phyloP scores from a whole-genome alignment of 1,139 yeast genomes.

The Hansenula sp. region DNA sequence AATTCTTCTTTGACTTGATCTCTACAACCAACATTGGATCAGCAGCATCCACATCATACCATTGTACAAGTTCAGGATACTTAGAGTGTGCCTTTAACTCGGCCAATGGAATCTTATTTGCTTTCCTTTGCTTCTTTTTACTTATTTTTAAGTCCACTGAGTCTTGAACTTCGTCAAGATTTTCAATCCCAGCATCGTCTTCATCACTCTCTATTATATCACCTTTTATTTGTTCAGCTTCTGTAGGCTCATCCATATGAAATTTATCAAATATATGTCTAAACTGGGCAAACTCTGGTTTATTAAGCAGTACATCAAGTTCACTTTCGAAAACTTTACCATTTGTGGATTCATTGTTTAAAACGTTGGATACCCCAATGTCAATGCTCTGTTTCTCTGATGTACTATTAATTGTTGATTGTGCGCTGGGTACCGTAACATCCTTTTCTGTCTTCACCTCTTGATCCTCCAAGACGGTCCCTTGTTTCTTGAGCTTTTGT shows the following conservation, averaged over 20 bases:
- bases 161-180: slow-evolving; percentile 18
- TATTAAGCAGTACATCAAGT: slow-evolving; percentile 25
- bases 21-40: slow-evolving; percentile 69
- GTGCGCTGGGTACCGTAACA: not conserved
- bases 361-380: not conserved
- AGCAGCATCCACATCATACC: slow-evolving; percentile 82
- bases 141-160: slow-evolving; percentile 22
- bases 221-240: slow-evolving; percentile 23
- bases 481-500: slow-evolving; percentile 44
- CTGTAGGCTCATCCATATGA: slow-evolving; percentile 22
- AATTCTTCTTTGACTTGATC: slow-evolving; percentile 64
- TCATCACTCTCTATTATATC: slow-evolving; percentile 32
- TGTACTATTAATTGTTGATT: not conserved
- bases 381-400: not conserved
- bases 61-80: slow-evolving; percentile 75
- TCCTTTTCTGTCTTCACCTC: slow-evolving; percentile 3
- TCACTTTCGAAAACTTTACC: slow-evolving; percentile 21
- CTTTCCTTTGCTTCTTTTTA: slow-evolving; percentile 44
- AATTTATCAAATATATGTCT: slow-evolving; percentile 41
- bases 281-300: slow-evolving; percentile 40
- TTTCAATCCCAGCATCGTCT: slow-evolving; percentile 26
- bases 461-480: not conserved
- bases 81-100: slow-evolving; percentile 56
- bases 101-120: slow-evolving; percentile 62
- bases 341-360: not conserved